phyloP scores from a whole-genome alignment of 306 rosid species.

The Cicer arietinum region DNA sequence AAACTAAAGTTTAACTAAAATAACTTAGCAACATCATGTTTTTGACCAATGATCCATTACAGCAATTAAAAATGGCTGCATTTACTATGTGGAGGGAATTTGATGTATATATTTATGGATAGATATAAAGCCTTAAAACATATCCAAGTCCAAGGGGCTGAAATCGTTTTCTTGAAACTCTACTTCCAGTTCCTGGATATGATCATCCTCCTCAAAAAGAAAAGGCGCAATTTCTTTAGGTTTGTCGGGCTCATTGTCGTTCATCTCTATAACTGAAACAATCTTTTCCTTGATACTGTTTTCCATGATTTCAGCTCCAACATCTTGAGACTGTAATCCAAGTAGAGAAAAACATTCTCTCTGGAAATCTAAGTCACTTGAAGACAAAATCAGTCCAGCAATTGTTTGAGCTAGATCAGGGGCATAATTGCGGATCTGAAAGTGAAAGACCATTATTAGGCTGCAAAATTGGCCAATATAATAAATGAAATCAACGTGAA shows the following conservation, averaged over 20 bases:
- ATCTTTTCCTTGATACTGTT: conserved; percentile 67
- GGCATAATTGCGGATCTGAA: conserved; percentile 75
- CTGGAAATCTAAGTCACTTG: conserved; percentile 70
- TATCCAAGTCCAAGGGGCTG: conserved; percentile 54
- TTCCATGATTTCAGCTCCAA: conserved; percentile 61
- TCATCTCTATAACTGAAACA: conserved; percentile 68
- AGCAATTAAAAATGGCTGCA: neutral
- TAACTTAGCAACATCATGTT: too few species aligned
- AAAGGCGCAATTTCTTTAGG: conserved; percentile 61
- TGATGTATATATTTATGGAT: neutral
- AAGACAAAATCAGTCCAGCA: conserved; percentile 77
- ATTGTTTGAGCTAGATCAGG: conserved; percentile 88
- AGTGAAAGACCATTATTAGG: conserved; percentile 28
- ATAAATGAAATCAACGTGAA: conserved; percentile 7
- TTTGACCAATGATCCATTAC: neutral
- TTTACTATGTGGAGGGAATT: conserved; percentile 23
- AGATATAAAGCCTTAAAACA: conserved; percentile 15
- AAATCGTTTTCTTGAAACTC: conserved; percentile 54
- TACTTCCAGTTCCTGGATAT: conserved; percentile 49
- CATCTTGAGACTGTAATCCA: conserved; percentile 67
- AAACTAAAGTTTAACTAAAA: too few species aligned
- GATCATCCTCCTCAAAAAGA: conserved; percentile 66
- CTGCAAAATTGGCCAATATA: conserved; percentile 10
- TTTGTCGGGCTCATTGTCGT: conserved; percentile 66
- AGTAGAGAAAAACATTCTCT: conserved; percentile 83